Conservation (phyloP, 257 asterid genomes). For the Jaltomata sinuosa region DNA sequence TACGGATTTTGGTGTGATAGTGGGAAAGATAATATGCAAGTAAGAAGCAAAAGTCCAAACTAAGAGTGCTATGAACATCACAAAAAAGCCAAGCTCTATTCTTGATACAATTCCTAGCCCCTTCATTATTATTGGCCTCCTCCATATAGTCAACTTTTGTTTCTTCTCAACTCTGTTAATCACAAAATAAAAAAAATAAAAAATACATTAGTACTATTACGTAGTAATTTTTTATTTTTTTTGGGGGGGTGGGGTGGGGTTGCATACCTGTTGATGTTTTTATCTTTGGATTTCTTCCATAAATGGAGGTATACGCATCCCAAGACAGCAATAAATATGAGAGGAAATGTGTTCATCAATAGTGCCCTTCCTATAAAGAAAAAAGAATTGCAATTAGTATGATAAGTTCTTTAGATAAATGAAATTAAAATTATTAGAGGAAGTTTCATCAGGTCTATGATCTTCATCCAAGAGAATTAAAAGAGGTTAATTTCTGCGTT, state of each 20-base stretch:
- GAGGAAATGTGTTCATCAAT: conserved; percentile 47
- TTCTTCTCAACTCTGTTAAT: conserved; percentile 21
- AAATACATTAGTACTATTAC: too few relatives aligned
- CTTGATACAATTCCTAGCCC: conserved; percentile 76
- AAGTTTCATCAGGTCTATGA: too few relatives aligned
- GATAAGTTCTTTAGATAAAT: too few relatives aligned
- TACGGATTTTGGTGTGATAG: conserved; percentile 43
- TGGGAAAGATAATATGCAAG: conserved; percentile 25
- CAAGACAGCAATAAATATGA: conserved; percentile 53
- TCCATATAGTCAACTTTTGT: conserved; percentile 36
- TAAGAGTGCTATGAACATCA: conserved; percentile 74
- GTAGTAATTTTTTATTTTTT: not conserved
- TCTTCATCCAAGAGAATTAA: not conserved
- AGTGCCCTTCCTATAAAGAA: conserved; percentile 47
- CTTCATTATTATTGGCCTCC: conserved; percentile 54
- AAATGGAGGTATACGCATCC: conserved; percentile 71
- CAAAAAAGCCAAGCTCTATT: conserved; percentile 51
- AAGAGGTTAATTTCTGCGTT: not conserved
- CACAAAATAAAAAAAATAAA: not conserved
- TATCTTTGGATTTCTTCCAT: conserved; percentile 21
- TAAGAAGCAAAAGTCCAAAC: conserved; percentile 50
- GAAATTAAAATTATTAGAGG: too few relatives aligned
- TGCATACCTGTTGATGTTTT: conserved; percentile 24
- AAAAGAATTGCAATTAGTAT: too few relatives aligned
- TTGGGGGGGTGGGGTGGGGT: not conserved